These are phyloP conservation scores for Centella asiatica DNA, from an alignment of 129 eudicot species.

Conservation along the genomic window DNA sequence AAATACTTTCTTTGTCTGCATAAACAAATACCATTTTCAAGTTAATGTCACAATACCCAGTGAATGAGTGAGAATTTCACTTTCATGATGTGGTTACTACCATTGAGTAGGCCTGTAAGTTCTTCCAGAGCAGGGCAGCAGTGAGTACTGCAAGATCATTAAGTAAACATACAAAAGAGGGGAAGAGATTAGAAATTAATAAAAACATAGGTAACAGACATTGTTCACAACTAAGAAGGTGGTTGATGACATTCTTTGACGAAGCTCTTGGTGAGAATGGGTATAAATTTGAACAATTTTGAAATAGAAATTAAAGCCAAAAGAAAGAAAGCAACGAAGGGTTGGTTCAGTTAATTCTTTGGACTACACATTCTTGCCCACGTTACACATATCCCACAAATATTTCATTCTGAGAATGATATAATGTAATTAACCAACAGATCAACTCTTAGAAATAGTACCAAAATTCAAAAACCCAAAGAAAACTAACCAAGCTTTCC, in stretches of 20 bases:
- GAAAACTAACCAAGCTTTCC: no score
- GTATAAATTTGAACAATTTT: not conserved
- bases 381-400: no score
- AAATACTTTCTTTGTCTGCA: slow-evolving; percentile 67
- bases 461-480: no score
- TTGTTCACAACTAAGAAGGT: not conserved
- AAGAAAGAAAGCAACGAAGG: not conserved
- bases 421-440: no score
- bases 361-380: no score
- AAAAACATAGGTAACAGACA: not conserved
- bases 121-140: slow-evolving; percentile 65
- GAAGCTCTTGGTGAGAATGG: not conserved
- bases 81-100: not conserved
- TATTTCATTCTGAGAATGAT: no score
- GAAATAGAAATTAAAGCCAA: not conserved
- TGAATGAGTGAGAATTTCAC: not conserved
- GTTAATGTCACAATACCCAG: slow-evolving; percentile 7
- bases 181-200: not conserved
- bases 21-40: slow-evolving; percentile 1
- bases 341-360: no score
- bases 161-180: slow-evolving; percentile 12
- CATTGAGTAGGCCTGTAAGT: slow-evolving; percentile 56
- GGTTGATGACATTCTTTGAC: not conserved
- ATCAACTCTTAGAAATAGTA: no score
- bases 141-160: slow-evolving; percentile 48